Evolutionary conservation across 805 yeast genomes (phyloP).

Genomic region (Cyberlindnera americana): DNA sequence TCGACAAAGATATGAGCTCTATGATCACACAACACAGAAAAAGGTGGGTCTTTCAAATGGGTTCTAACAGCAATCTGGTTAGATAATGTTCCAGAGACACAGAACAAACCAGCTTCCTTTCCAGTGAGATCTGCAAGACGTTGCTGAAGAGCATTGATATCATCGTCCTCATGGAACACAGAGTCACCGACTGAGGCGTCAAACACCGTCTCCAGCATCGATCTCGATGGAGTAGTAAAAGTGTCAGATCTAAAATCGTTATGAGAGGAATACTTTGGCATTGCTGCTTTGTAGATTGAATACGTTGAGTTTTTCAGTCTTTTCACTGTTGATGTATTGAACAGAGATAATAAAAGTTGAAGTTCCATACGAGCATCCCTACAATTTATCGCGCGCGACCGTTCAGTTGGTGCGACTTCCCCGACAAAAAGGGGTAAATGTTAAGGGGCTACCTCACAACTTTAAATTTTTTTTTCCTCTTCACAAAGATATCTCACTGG

Average conservation of each 20-base stretch:
- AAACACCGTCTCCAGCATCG: conserved; percentile 62
- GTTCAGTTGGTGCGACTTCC: too few species aligned
- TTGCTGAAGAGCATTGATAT: conserved; percentile 61
- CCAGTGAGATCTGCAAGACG: conserved; percentile 69
- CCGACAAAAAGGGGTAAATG: too few species aligned
- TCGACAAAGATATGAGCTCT: conserved; percentile 78
- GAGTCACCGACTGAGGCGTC: conserved; percentile 74
- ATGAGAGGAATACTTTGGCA: conserved; percentile 24
- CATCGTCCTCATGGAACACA: conserved; percentile 81
- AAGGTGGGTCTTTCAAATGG: conserved; percentile 77
- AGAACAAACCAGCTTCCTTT: conserved; percentile 74
- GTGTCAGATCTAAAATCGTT: conserved; percentile 76
- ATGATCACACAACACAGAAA: conserved; percentile 80
- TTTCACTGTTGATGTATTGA: too few species aligned
- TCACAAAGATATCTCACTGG: too few species aligned
- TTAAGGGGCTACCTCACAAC: too few species aligned
- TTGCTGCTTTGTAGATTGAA: too few species aligned
- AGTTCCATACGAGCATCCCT: too few species aligned
- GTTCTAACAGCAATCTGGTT: conserved; percentile 84
- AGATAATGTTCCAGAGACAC: conserved; percentile 87
- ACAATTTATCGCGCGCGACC: too few species aligned
- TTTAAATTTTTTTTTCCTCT: too few species aligned
- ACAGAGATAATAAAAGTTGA: too few species aligned
- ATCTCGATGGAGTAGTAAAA: conserved; percentile 79
- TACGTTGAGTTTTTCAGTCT: too few species aligned